Conservation (phyloP, 352 stramenopile genomes). For the Globisporangium ultimum region DNA sequence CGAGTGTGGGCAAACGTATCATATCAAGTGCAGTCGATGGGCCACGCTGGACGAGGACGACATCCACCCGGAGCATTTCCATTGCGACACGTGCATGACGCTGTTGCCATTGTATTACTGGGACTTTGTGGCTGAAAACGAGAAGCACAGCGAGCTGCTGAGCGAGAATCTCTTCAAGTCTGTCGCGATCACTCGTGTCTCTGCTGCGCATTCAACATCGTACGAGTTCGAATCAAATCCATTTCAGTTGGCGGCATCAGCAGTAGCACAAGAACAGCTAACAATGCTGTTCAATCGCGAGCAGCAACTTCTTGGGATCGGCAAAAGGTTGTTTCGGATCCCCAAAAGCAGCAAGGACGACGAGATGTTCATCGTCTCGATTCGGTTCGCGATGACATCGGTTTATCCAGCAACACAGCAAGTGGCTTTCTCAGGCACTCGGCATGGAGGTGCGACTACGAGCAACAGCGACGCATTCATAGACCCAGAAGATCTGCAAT, state of each 20-base stretch:
- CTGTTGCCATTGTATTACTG: constrained; percentile 40
- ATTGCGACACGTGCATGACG: constrained; percentile 42
- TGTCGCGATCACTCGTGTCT: constrained; percentile 23
- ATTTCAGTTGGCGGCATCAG: not conserved
- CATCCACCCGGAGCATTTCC: constrained; percentile 29
- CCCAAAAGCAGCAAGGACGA: constrained; percentile 41
- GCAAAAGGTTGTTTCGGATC: constrained; percentile 42
- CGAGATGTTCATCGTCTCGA: constrained; percentile 44
- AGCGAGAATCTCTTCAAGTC: constrained; percentile 50
- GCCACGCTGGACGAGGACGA: constrained; percentile 26
- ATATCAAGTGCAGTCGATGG: constrained; percentile 71
- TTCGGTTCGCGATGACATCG: constrained; percentile 24
- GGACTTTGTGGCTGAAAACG: constrained; percentile 63
- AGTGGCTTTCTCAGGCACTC: not conserved
- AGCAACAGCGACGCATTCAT: constrained; percentile 7
- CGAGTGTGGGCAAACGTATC: constrained; percentile 55
- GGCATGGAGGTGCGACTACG: no score
- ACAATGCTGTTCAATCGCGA: constrained; percentile 42
- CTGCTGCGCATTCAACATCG: not conserved
- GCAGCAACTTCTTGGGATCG: constrained; percentile 41
- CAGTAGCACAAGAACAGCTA: constrained; percentile 3
- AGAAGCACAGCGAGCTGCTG: constrained; percentile 30
- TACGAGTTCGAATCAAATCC: not conserved
- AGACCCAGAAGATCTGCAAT: constrained; percentile 13
- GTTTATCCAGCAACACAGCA: constrained; percentile 35